Percentiles rank a stretch among this genome's conserved stretches.
These are phyloP conservation scores for Helianthus annuus DNA, from an alignment of 129 eudicot species.

Conservation along the genomic window DNA sequence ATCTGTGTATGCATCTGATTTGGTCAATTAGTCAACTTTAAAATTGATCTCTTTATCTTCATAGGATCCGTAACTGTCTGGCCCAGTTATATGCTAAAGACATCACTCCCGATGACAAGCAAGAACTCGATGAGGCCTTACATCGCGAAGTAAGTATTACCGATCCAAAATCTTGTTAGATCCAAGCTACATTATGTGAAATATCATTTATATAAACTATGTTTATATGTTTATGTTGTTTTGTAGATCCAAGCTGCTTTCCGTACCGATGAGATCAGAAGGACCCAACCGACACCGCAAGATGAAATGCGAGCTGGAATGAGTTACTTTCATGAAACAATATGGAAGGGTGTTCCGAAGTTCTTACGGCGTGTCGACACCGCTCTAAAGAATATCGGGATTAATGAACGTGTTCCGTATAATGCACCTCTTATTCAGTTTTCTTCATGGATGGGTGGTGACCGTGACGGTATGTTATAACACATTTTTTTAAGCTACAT, in stretches of 20 bases:
- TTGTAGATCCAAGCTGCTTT: conserved; percentile 99
- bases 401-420: conserved; percentile 93
- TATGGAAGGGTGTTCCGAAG: conserved; percentile 98
- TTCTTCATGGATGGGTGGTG: conserved; percentile 99
- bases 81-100: conserved; percentile 88
- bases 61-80: conserved; percentile 82
- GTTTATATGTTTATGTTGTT: not conserved
- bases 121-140: conserved; percentile 89
- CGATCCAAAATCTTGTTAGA: not conserved
- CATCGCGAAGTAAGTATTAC: conserved; percentile 73
- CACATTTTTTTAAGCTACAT: not conserved
- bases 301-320: conserved; percentile 99
- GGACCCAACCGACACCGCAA: conserved; percentile 94
- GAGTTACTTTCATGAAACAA: conserved; percentile 99
- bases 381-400: conserved; percentile 94
- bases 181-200: not conserved
- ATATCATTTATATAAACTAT: not conserved
- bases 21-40: conserved; percentile 20
- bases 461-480: conserved; percentile 78
- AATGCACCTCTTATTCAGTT: conserved; percentile 98
- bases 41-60: not conserved
- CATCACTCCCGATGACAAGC: conserved; percentile 93
- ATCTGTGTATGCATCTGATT: not conserved
- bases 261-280: conserved; percentile 93
- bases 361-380: conserved; percentile 96